Evolutionary conservation across 2,329 filamentous ascomycete species (phyloP), one percentile per base, ranked within the genome.

Genomic region (Cladosporium sphaerospermum): DNA sequence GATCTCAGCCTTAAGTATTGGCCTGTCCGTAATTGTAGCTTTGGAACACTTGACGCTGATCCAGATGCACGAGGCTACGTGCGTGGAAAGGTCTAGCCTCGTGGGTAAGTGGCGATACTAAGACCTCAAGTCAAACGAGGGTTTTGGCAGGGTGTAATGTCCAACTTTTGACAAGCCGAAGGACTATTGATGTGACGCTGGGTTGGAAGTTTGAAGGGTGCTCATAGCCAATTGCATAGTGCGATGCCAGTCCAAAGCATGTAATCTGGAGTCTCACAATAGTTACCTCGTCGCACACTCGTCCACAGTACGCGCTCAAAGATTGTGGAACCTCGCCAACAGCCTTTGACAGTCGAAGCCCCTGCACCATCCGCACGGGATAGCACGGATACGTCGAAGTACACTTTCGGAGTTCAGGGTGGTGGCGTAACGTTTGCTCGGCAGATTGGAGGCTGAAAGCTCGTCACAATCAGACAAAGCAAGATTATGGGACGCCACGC

Each of bases 301-400:
- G 16, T 23, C 36, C 48, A 32, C 18, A 32, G 19, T 18, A 33
- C 48, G 16, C 40, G 23, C 18, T 33, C 40, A 44, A 40, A 37
- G 40, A 51, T 23, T 16, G 48, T 51, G 48, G 44, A 33, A 51
- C 48, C 48, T 7, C 31, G 10, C 32, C 48, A 44, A 44, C 37
- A 16, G 14, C 18, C 40, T 44, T 7, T 37, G 39, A 43, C 31
- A 37, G 41, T 19, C 18, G 40, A 33, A 44, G 34, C 11, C 48
- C 18, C 32, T 32, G 39, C 37, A 33, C 32, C 31, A 51, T 51
- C 48, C 48, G 40, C 31, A 39, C 47, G 32, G 39, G 28, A 32
- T 40, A 18, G 32, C 48, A 51, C 32, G 32, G 14, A 13, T 36
- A 31, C 7, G 40, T 23, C 19, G 11, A 43, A 9, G 32, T 16